Percentiles rank a stretch among this genome's conserved stretches.
Conservation (phyloP, 495 filamentous ascomycete species). For the Annulohypoxylon moriforme region DNA sequence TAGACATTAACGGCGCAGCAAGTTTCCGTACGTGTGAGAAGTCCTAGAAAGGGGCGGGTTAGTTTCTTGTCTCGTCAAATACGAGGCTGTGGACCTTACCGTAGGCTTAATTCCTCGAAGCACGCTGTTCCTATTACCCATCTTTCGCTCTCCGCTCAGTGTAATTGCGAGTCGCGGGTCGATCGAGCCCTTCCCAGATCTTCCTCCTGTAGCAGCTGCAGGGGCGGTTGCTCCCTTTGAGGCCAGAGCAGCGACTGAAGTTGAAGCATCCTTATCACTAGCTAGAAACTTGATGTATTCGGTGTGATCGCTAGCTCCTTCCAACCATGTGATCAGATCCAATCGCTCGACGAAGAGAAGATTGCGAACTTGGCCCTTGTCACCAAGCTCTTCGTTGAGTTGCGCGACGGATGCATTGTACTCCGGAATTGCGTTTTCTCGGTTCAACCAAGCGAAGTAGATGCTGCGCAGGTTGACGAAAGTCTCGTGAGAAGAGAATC, state of each 20-base stretch:
- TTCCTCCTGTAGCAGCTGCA: constrained; percentile 51
- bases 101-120: constrained; percentile 90
- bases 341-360: constrained; percentile 89
- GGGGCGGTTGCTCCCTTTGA: constrained; percentile 65
- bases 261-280: constrained; percentile 65
- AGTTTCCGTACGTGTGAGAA: constrained; percentile 94
- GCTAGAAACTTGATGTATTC: constrained; percentile 91
- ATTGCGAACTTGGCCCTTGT: constrained; percentile 75
- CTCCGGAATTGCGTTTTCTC: constrained; percentile 84
- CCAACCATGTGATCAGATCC: constrained; percentile 91
- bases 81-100: constrained; percentile 62
- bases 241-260: constrained; percentile 57
- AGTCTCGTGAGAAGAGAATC: constrained; percentile 77
- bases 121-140: constrained; percentile 91
- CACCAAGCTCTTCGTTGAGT: constrained; percentile 81
- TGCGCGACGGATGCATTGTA: constrained; percentile 86
- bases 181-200: constrained; percentile 70
- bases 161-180: constrained; percentile 87
- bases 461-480: constrained; percentile 91
- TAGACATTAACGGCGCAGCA: constrained; percentile 80
- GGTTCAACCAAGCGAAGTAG: constrained; percentile 94
- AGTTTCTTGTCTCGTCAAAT: not conserved
- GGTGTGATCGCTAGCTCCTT: constrained; percentile 86
- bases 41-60: constrained; percentile 68
- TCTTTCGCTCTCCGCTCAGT: constrained; percentile 87